These are phyloP conservation scores for Phallus indusiatus DNA, from an alignment of 768 basidiomycete species.

Conservation along the genomic window DNA sequence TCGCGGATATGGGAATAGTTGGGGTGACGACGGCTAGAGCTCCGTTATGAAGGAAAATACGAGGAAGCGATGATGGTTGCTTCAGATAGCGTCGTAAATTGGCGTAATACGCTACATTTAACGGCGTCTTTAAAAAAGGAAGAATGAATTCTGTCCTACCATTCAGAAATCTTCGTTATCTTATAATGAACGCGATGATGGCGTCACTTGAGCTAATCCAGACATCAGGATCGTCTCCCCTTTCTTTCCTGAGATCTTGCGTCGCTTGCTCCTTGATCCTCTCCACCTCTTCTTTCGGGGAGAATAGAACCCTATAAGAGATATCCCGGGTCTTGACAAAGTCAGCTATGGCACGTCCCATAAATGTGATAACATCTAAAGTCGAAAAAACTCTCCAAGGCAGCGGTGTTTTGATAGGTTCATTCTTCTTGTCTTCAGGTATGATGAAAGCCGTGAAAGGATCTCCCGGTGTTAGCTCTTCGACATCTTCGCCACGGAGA, in stretches of 20 bases:
- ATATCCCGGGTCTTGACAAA: slow-evolving; percentile 4
- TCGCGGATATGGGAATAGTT: background rate
- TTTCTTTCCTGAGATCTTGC: slow-evolving; percentile 4
- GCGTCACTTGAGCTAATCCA: slow-evolving; percentile 12
- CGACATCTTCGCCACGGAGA: slow-evolving; percentile 8
- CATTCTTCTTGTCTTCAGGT: background rate
- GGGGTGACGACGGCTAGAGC: slow-evolving; percentile 5
- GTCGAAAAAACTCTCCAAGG: slow-evolving; percentile 5
- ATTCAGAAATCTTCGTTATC: background rate
- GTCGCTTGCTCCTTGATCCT: slow-evolving; percentile 8
- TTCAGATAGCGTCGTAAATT: slow-evolving; percentile 9
- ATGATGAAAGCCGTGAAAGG: background rate
- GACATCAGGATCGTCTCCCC: background rate
- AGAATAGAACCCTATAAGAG: slow-evolving; percentile 1
- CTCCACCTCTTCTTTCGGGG: slow-evolving; percentile 7
- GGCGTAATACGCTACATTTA: slow-evolving; percentile 9
- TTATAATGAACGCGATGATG: slow-evolving; percentile 3
- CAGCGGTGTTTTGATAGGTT: background rate
- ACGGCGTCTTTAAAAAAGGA: background rate
- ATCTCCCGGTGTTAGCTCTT: slow-evolving; percentile 4
- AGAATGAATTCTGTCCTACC: background rate
- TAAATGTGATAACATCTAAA: background rate
- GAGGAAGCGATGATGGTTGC: background rate
- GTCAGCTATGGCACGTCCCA: slow-evolving; percentile 4
- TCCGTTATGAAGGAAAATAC: slow-evolving; percentile 5